Evolutionary conservation across 164 flowering plant species (phyloP), one percentile per base, ranked within the genome.

Genomic region (Aristolochia fimbriata): DNA sequence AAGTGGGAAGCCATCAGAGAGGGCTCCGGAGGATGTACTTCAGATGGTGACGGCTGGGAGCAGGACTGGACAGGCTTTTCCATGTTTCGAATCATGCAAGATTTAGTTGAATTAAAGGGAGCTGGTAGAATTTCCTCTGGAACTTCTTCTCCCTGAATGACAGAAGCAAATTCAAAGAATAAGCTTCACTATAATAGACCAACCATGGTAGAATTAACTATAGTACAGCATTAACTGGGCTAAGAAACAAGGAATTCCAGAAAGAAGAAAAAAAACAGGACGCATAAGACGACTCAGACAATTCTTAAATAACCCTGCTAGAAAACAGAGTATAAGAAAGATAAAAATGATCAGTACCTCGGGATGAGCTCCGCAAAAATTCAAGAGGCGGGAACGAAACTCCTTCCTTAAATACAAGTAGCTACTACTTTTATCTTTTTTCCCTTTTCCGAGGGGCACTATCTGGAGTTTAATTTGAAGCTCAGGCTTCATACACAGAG

Each of bases 401-500:
- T 81, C 58, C 69, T 78, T 83, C 63, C 83, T 78, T 74, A 93
- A 58, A 37, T 55, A 30, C 43, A 65, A 41, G 61, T 64, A 71
- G 55, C 69, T 76, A 47, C 57, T 67, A n/a, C 65, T 71, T 4
- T 58, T 59, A 62, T 77, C 74, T 24, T 21, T 23, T 30, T 70
- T 72, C 51, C 55, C 73, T 15, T 37, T 59, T 47, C 77, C 71
- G 12, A 80, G 4, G 0, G 77, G 80, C 68, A 76, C 76, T 21
- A 51, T 24, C 51, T 80, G 71, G 41, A 90, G 30, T 1, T 70
- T 58, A 9, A 90, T 37, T 53, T 65, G 81, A 65, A 90, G 85
- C 64, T 88, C 91, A 2, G 84, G 85, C 72, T 76, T 88, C 91
- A 79, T 86, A 65, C 92, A 83, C 25, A 72, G 62, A 0, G 91